Percentiles rank a stretch among this genome's conserved stretches.
phyloP scores from a whole-genome alignment of 805 yeast genomes.

The Scheffersomyces spartinae region DNA sequence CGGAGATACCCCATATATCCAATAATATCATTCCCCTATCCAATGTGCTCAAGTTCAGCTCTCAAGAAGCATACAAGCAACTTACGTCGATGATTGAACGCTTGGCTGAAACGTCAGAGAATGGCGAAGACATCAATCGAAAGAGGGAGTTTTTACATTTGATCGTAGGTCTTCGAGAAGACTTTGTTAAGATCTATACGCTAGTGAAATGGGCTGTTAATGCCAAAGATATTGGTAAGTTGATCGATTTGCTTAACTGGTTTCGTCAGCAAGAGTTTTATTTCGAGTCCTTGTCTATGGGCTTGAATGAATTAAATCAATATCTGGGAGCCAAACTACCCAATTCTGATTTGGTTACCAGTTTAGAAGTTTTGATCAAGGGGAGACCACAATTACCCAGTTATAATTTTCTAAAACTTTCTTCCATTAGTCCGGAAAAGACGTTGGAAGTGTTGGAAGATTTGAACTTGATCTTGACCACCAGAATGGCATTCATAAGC shows the following conservation, averaged over 20 bases:
- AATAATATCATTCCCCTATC: slow-evolving; percentile 58
- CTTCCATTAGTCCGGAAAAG: slow-evolving; percentile 40
- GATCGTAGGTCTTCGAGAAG: slow-evolving; percentile 66
- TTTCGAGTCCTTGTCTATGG: slow-evolving; percentile 49
- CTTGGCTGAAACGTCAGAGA: slow-evolving; percentile 31
- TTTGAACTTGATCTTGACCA: slow-evolving; percentile 60
- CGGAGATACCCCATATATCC: slow-evolving; percentile 59
- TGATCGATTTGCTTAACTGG: slow-evolving; percentile 86
- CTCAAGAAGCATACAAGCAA: slow-evolving; percentile 53
- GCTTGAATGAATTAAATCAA: slow-evolving; percentile 55
- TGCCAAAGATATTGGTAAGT: slow-evolving; percentile 54
- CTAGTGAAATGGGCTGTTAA: slow-evolving; percentile 80
- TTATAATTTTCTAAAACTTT: slow-evolving; percentile 41
- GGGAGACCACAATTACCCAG: slow-evolving; percentile 71
- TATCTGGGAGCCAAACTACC: slow-evolving; percentile 87
- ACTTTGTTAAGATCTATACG: slow-evolving; percentile 76
- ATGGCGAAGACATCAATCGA: slow-evolving; percentile 46
- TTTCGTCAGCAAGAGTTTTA: slow-evolving; percentile 65
- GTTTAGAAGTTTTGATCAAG: slow-evolving; percentile 68
- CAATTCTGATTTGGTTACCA: slow-evolving; percentile 81
- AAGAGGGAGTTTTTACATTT: slow-evolving; percentile 61
- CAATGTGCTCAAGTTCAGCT: slow-evolving; percentile 44
- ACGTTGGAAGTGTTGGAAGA: slow-evolving; percentile 52
- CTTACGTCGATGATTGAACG: slow-evolving; percentile 50
- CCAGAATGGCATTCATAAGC: slow-evolving; percentile 58